Base-by-base conservation (phyloP, 2,329 filamentous ascomycete genomes). In the Hortaea sp. region DNA sequence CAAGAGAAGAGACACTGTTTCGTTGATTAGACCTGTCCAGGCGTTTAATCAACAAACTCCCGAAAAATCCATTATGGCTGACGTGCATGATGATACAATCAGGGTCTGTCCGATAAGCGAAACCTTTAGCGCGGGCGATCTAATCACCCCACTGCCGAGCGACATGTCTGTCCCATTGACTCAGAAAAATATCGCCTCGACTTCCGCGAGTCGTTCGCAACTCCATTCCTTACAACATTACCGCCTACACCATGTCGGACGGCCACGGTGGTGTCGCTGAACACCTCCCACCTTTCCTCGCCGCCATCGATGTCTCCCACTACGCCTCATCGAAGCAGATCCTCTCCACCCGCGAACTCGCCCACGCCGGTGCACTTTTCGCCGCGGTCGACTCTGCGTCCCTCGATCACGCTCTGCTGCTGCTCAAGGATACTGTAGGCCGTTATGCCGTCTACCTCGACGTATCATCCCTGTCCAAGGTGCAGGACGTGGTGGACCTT, bases 401-500 rank as follows among this genome's bases (percentile, higher is more conserved):
- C 20, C 60, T 76, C 55, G 68, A 74, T 42, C 55, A 66, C 34
- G 68, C 72, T 7, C 68, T 77, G 41, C 37, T 58, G 27, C 77
- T 82, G 58, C 68, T 84, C 38, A 72, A 74, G 45, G 65, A 74
- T 43, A 76, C 79, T 38, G 75, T 80, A 52, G 69, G 72, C 45
- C 65, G 67, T 6, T 75, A 78, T 44, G 65, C 73, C 54, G 77
- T 85, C 53, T 88, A 85, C 63, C 77, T 95, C 54, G 87, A 95
- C 58, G 88, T 82, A 43, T 83, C 85, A 4, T 69, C 69, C 20
- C 73, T 97, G 35, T 66, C 77, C 30, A 80, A 81, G 7, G 71
- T 73, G 46, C 83, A 88, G 54, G 84, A 94, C 53, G 73, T 97
- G 32, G 69, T 90, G 45, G 77, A 84, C 41, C 75, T 97, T 32